These are phyloP conservation scores for Ceratobasidium papillatum DNA, from an alignment of 1,284 basidiomycete species.

Conservation along the genomic window DNA sequence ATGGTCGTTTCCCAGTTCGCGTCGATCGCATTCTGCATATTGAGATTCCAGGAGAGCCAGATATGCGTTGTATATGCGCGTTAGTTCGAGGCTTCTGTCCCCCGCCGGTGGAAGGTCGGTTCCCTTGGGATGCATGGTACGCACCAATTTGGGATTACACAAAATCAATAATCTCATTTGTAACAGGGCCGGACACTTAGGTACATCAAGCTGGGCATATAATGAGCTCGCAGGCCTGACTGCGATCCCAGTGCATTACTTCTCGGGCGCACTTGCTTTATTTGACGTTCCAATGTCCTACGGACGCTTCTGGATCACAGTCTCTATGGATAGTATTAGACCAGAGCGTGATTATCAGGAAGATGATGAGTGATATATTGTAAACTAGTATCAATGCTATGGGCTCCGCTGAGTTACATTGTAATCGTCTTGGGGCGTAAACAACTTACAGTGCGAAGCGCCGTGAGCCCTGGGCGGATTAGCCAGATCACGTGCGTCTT, in stretches of 20 bases:
- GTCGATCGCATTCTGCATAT: conserved; percentile 11
- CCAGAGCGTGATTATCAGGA: not conserved
- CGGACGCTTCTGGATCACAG: conserved; percentile 13
- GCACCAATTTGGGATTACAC: not conserved
- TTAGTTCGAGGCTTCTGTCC: not conserved
- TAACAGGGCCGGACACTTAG: conserved; percentile 1
- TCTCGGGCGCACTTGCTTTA: conserved; percentile 9
- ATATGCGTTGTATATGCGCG: not conserved
- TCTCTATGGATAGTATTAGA: not conserved
- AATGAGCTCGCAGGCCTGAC: not conserved
- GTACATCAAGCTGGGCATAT: conserved; percentile 8
- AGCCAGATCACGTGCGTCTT: no score
- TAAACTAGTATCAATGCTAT: no score
- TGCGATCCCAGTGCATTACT: not conserved
- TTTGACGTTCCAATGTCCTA: conserved; percentile 2
- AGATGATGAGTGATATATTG: not conserved
- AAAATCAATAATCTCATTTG: not conserved
- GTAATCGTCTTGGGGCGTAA: no score
- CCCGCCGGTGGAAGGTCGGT: not conserved
- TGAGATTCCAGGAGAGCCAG: not conserved
- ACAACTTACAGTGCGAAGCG: no score
- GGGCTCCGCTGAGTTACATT: no score
- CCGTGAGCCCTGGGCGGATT: no score
- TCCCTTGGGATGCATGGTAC: conserved; percentile 24
- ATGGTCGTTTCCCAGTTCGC: not conserved